Evolutionary conservation across 2,329 filamentous ascomycete genomes (phyloP).

Genomic region (Pseudogymnoascus sp.): DNA sequence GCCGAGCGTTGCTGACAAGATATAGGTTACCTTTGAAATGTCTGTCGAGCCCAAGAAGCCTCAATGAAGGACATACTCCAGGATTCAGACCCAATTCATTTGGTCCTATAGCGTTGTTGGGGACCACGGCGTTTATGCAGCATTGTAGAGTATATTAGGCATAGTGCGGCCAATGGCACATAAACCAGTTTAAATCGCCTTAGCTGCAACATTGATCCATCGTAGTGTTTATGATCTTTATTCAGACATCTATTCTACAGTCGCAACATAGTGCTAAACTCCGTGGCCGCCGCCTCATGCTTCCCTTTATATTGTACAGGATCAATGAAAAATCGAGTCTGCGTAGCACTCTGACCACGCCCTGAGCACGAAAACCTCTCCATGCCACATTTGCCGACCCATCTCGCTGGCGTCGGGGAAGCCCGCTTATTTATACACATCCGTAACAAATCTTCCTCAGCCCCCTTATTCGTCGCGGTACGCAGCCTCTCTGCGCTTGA

Average conservation of each 20-base stretch:
- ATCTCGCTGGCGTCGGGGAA: not conserved
- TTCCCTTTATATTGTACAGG: slow-evolving; percentile 10
- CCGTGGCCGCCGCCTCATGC: slow-evolving; percentile 5
- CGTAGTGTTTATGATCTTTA: slow-evolving; percentile 4
- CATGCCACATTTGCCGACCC: not conserved
- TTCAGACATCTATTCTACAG: slow-evolving; percentile 10
- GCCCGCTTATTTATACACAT: slow-evolving; percentile 8
- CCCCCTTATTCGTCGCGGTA: slow-evolving; percentile 12
- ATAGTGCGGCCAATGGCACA: not conserved
- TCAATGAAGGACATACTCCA: not conserved
- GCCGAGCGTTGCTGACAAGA: not conserved
- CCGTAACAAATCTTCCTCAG: slow-evolving; percentile 1
- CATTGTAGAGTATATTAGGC: not conserved
- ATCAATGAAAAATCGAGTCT: slow-evolving; percentile 5
- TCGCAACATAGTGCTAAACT: slow-evolving; percentile 10
- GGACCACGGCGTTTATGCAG: not conserved
- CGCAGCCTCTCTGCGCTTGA: slow-evolving; percentile 37
- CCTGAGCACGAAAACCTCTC: slow-evolving; percentile 1
- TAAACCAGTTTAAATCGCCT: not conserved
- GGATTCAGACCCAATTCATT: not conserved
- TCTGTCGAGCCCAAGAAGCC: not conserved
- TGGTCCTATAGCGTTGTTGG: not conserved
- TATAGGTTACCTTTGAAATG: slow-evolving; percentile 4
- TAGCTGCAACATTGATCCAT: not conserved
- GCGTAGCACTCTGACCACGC: not conserved